Conservation (phyloP, 1,284 basidiomycete genomes). For the Porphyrellus sp. region DNA sequence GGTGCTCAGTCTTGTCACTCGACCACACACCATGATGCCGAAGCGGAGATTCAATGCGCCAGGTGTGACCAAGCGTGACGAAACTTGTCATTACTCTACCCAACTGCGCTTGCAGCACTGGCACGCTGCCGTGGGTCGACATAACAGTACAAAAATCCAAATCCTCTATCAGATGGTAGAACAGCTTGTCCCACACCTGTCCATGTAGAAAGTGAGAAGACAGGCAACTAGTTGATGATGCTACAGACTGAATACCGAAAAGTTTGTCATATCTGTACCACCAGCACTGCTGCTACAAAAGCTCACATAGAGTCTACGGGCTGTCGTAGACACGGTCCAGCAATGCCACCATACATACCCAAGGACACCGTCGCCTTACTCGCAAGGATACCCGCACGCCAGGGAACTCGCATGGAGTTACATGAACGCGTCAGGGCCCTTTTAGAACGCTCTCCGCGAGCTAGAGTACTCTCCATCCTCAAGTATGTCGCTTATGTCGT, state of each 20-base stretch:
- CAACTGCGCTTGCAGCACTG: not conserved
- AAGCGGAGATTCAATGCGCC: not conserved
- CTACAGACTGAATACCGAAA: not conserved
- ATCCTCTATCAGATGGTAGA: not conserved
- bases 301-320: no score
- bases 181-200: not conserved
- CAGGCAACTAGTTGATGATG: not conserved
- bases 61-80: not conserved
- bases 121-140: not conserved
- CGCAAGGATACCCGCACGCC: constrained; percentile 11
- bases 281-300: no score
- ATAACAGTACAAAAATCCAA: not conserved
- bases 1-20: no score
- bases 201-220: not conserved
- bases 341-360: constrained; percentile 14
- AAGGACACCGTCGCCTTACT: constrained; percentile 10
- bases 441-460: constrained; percentile 3
- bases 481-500: constrained; percentile 40
- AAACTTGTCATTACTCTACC: not conserved
- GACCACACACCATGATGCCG: no score
- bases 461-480: constrained; percentile 14
- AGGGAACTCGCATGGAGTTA: not conserved
- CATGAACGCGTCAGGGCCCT: constrained; percentile 11
- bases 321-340: not conserved
- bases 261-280: no score